Percentiles rank a stretch among this genome's conserved stretches.
These are phyloP conservation scores for Penstemon barbatus DNA, from an alignment of 257 asterid genomes.

Conservation along the genomic window DNA sequence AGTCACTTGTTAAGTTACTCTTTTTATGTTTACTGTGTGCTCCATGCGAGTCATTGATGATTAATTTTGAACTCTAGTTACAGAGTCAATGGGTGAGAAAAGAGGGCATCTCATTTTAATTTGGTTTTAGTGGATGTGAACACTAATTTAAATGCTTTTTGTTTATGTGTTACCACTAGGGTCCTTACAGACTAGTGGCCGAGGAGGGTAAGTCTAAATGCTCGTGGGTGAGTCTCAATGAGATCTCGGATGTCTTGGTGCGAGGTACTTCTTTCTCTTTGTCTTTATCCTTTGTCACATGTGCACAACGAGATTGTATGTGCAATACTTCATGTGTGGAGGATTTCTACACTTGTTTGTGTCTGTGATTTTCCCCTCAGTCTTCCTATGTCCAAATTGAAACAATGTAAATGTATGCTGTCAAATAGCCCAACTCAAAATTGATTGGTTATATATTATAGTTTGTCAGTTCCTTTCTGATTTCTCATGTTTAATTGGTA, in stretches of 20 bases:
- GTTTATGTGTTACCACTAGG: conserved; percentile 54
- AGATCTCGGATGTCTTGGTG: conserved; percentile 75
- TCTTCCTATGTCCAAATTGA: neutral
- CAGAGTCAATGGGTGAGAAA: conserved; percentile 1
- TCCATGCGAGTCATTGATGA: conserved; percentile 1
- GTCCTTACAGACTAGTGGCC: conserved; percentile 94
- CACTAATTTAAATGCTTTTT: neutral
- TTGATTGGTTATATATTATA: conserved; percentile 1
- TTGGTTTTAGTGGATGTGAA: conserved; percentile 4
- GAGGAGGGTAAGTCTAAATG: conserved; percentile 96
- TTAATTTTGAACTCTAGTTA: neutral
- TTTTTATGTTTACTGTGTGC: neutral
- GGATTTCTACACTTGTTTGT: conserved; percentile 2
- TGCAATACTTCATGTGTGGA: neutral
- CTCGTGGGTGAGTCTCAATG: conserved; percentile 95
- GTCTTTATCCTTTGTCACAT: neutral
- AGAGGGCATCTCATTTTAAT: neutral
- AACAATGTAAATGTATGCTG: neutral
- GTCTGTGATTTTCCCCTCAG: neutral
- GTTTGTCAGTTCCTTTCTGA: conserved; percentile 24
- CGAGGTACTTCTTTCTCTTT: conserved; percentile 55
- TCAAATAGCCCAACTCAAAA: neutral
- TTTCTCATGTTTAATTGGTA: conserved; percentile 30
- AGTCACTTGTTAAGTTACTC: neutral
- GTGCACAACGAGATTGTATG: neutral